Conservation (phyloP, 1,139 yeast genomes). For the Blastobotrys illinoisensis region DNA sequence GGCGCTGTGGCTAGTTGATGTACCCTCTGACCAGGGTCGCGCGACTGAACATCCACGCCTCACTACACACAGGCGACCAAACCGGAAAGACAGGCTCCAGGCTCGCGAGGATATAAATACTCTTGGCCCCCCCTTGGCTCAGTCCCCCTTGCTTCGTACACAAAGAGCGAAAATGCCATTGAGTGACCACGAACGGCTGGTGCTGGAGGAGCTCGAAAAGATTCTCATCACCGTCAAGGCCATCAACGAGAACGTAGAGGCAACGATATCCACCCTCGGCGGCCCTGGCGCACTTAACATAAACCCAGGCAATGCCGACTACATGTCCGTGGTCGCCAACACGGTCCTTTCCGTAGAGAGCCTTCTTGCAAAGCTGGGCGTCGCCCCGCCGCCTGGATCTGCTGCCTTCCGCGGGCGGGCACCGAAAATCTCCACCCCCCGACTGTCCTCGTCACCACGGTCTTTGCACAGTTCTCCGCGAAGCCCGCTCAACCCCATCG, state of each 20-base stretch:
- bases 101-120: neutral
- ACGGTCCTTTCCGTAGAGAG: neutral
- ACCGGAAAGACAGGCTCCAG: neutral
- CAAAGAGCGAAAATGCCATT: constrained; percentile 1
- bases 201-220: constrained; percentile 21
- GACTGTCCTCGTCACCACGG: neutral
- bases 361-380: neutral
- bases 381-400: neutral
- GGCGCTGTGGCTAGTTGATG: neutral
- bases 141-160: neutral
- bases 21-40: neutral
- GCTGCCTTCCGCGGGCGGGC: neutral
- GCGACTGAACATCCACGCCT: neutral
- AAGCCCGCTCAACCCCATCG: neutral
- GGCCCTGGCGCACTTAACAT: neutral
- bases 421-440: neutral
- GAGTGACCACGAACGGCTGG: constrained; percentile 15
- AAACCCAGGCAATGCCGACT: neutral
- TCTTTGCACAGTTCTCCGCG: neutral
- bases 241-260: constrained; percentile 16
- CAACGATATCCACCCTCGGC: neutral
- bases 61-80: neutral
- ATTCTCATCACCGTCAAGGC: constrained; percentile 16
- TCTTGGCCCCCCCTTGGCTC: neutral
- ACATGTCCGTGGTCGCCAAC: neutral